Evolutionary conservation across 2,329 filamentous ascomycete species (phyloP), one percentile per base, ranked within the genome.

Genomic region (Fusarium redolens): DNA sequence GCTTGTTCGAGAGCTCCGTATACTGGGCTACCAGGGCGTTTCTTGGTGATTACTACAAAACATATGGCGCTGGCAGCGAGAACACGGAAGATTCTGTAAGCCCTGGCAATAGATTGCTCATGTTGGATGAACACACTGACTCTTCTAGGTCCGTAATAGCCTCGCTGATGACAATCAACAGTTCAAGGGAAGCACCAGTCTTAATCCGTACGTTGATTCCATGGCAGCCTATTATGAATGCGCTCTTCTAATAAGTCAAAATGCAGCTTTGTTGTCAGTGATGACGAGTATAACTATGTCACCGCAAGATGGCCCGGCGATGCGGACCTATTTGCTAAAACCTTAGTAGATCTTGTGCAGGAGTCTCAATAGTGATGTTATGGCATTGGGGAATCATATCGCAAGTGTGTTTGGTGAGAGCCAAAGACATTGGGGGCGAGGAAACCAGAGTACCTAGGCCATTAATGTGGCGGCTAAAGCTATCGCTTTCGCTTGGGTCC

Each of bases 141-240:
- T 30, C 18, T 54, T 4, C 0, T 7, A 55, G 37, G 37, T 55
- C 3, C 37, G 51, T 0, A 0, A 2, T 2, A 55, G 52, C 35
- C 37, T 55, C 3, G 20, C 7, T 55, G 51, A 55, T 31, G 18
- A 10, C 0, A 41, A 10, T 2, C 31, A 18, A 6, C 51, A 55
- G 25, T 55, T 30, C 9, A 55, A 41, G 28, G 18, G 51, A 20
- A 55, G 25, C 37, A 14, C 31, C 0, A 31, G 37, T 5, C 38
- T 55, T 4, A 30, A 4, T 17, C 10, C 37, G 37, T 55, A 30
- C 3, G 37, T 41, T 4, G 2, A 20, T 3, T 20, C 18, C 14
- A 31, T 5, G 17, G 10, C 25, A n/a, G 0, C 5, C 4, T 2
- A 2, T 1, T 0, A 0, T 2, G 4, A 37, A 13, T 18, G 1